Base-by-base conservation (phyloP, 768 basidiomycete genomes). In the Fomitopsis serialis region DNA sequence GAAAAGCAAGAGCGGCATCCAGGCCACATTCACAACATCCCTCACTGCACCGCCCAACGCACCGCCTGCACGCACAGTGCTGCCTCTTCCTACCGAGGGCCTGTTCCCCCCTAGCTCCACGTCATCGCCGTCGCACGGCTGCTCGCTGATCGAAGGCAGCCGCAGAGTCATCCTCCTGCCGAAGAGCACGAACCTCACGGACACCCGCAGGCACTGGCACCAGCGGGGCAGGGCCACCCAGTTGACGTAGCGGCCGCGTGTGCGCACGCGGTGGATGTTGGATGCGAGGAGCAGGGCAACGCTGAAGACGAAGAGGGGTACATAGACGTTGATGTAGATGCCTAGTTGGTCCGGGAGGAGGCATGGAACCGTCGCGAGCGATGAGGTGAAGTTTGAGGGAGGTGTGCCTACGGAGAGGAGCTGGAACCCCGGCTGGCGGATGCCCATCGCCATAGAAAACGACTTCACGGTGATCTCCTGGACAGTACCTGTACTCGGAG, bases 381-480 rank as follows among this genome's bases (percentile, higher is more conserved):
- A 50, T 63, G 53, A 36, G 48, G 52, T 60, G 75, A 72, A 3
- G 69, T 73, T 29, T 72, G 54, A 42, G 44, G 60, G 61, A 51
- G 59, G 69, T 22, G 76, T 76, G 44, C 72, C 74, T 22, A 98
- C 78, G 1, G 93, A 89, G 42, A 98, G 78, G 19, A 98, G 78
- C 60, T 96, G 92, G 70, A 94, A 93, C 40, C 93, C 96, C 6
- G 96, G 94, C 25, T 75, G 75, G 42, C 78, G 77, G 49, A 98
- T 79, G 29, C 89, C 91, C 83, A 92, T 90, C 3, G 86, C 88
- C 77, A 94, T 91, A 12, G 92, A 92, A 62, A 97, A 76, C 2
- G 92, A 87, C 67, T 93, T 97, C 63, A 98, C 80, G 0, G 92
- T 89, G 19, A 95, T 77, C 70, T 98, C 95, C 48, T 76, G 78